Conservation (phyloP, 2,329 filamentous ascomycete species). For the Aureobasidium sp. region DNA sequence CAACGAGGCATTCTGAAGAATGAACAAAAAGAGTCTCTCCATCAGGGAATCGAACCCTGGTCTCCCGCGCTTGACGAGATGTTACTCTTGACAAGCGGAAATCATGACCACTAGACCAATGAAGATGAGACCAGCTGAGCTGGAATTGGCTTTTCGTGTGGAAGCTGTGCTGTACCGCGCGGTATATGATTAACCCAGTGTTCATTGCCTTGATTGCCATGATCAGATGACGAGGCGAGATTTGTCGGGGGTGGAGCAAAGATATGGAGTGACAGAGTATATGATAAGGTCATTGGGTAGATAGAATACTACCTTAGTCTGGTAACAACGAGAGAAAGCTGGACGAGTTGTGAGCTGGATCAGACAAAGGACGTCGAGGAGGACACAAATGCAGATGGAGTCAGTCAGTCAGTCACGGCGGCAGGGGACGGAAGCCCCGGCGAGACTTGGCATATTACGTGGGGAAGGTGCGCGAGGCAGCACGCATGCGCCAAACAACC, state of each 20-base stretch:
- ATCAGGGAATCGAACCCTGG: slow-evolving; percentile 29
- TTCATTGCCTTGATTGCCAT: background rate
- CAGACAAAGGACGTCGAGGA: background rate
- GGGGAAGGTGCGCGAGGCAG: background rate
- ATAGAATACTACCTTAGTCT: too few species aligned
- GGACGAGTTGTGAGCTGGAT: background rate
- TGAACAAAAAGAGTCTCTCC: slow-evolving; percentile 1
- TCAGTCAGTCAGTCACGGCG: background rate
- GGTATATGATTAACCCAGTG: background rate
- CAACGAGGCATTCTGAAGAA: background rate
- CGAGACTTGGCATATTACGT: slow-evolving; percentile 12
- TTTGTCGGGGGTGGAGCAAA: background rate
- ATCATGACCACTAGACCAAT: slow-evolving; percentile 17
- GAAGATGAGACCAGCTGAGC: slow-evolving; percentile 13
- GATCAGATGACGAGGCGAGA: background rate
- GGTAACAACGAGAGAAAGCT: too few species aligned
- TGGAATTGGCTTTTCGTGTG: slow-evolving; percentile 1
- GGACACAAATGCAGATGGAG: background rate
- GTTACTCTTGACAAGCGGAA: slow-evolving; percentile 12
- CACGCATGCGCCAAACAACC: background rate
- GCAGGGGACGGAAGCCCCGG: background rate
- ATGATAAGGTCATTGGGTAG: background rate
- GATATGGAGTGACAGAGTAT: background rate
- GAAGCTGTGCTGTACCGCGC: too few species aligned
- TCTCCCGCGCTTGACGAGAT: slow-evolving; percentile 23